A percentile compares a stretch with the other conserved stretches of the same genome.
phyloP scores from a whole-genome alignment of 768 basidiomycete species.

The Auricularia heimuer region DNA sequence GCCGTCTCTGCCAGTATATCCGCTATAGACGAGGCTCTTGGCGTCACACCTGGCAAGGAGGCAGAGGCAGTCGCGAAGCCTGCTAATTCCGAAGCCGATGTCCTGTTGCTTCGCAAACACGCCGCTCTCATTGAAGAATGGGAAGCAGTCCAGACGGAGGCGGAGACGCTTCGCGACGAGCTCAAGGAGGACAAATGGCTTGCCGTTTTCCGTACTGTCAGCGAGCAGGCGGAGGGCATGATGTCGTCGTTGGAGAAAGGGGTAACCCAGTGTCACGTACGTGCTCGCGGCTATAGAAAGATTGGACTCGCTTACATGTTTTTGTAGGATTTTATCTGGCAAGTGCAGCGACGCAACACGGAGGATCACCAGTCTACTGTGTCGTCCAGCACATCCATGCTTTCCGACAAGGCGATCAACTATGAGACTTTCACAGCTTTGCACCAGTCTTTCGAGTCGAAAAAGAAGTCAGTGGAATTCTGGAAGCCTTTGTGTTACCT shows the following conservation, averaged over 20 bases:
- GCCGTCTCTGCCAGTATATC: slow-evolving; percentile 63
- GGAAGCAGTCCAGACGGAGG: slow-evolving; percentile 71
- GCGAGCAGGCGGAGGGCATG: slow-evolving; percentile 95
- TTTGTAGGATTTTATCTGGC: slow-evolving; percentile 73
- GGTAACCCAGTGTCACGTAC: slow-evolving; percentile 78
- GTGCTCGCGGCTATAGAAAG: slow-evolving; percentile 14
- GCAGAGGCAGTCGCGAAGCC: slow-evolving; percentile 30
- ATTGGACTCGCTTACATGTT: not conserved
- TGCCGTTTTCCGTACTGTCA: slow-evolving; percentile 86
- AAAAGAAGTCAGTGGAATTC: slow-evolving; percentile 8
- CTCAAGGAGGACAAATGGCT: slow-evolving; percentile 97
- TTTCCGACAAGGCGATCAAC: slow-evolving; percentile 34
- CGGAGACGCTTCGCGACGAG: slow-evolving; percentile 77
- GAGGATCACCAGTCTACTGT: slow-evolving; percentile 31
- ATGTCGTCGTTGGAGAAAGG: slow-evolving; percentile 94
- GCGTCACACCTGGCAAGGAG: slow-evolving; percentile 44
- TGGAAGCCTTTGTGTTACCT: slow-evolving; percentile 8
- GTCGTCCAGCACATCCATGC: slow-evolving; percentile 34
- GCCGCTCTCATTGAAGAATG: slow-evolving; percentile 65
- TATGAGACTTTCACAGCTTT: slow-evolving; percentile 57
- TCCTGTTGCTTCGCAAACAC: slow-evolving; percentile 61
- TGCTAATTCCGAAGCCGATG: slow-evolving; percentile 26
- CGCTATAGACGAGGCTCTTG: slow-evolving; percentile 52
- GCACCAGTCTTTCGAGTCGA: slow-evolving; percentile 12
- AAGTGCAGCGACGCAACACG: slow-evolving; percentile 46